Evolutionary conservation across 495 filamentous ascomycete genomes (phyloP).

Genomic region (Pyronema omphalodes): DNA sequence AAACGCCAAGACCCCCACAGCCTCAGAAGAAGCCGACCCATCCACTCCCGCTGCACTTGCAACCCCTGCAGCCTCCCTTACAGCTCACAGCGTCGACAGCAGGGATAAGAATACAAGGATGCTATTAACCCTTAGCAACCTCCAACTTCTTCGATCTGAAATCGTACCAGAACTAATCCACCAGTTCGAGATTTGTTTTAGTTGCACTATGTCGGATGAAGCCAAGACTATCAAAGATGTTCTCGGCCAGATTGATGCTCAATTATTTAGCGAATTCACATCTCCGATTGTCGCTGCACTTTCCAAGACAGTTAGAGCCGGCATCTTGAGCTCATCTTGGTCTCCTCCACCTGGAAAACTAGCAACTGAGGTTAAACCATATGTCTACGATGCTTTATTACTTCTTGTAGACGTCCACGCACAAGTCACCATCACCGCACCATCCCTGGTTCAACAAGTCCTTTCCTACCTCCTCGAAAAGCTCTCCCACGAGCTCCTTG

Average conservation of each 20-base stretch:
- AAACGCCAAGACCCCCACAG: slow-evolving; percentile 60
- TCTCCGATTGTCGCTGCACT: slow-evolving; percentile 47
- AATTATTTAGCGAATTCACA: slow-evolving; percentile 81
- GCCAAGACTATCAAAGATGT: slow-evolving; percentile 76
- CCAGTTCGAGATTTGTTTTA: slow-evolving; percentile 78
- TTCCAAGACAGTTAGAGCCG: slow-evolving; percentile 44
- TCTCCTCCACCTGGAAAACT: slow-evolving; percentile 37
- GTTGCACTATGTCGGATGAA: slow-evolving; percentile 79
- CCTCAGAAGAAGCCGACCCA: slow-evolving; percentile 36
- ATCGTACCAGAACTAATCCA: slow-evolving; percentile 64
- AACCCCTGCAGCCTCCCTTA: slow-evolving; percentile 14
- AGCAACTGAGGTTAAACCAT: slow-evolving; percentile 60
- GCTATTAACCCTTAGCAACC: slow-evolving; percentile 79
- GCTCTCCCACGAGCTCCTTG: slow-evolving; percentile 48
- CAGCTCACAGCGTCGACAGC: slow-evolving; percentile 18
- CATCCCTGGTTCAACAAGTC: slow-evolving; percentile 50
- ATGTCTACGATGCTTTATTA: slow-evolving; percentile 73
- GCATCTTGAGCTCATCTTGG: slow-evolving; percentile 56
- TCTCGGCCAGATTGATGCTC: slow-evolving; percentile 68
- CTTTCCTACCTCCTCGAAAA: slow-evolving; percentile 67
- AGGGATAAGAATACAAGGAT: slow-evolving; percentile 61
- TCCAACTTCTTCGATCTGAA: slow-evolving; percentile 56
- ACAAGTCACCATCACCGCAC: slow-evolving; percentile 67
- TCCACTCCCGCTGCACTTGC: slow-evolving; percentile 13
- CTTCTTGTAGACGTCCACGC: slow-evolving; percentile 73